These are phyloP conservation scores for Wickerhamomyces silvicola DNA, from an alignment of 805 yeast genomes.

Conservation along the genomic window DNA sequence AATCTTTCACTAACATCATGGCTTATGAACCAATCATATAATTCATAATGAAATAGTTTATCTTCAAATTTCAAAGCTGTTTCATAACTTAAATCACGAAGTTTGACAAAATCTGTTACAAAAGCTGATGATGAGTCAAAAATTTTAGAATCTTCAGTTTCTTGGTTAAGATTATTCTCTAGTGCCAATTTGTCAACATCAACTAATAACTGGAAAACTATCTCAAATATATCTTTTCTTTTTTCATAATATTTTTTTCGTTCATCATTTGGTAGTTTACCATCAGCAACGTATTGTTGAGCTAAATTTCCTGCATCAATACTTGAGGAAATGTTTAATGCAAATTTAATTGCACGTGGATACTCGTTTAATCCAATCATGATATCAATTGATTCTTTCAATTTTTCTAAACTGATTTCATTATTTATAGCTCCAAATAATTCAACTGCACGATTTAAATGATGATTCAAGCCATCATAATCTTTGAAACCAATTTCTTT, in stretches of 20 bases:
- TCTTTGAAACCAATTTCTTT: slow-evolving; percentile 68
- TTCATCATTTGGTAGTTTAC: slow-evolving; percentile 42
- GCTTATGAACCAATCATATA: slow-evolving; percentile 86
- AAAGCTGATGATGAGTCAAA: slow-evolving; percentile 26
- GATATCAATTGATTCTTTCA: slow-evolving; percentile 73
- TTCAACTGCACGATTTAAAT: slow-evolving; percentile 64
- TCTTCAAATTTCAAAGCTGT: slow-evolving; percentile 71
- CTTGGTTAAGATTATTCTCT: slow-evolving; percentile 21
- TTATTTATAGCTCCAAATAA: slow-evolving; percentile 77
- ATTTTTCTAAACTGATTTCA: slow-evolving; percentile 67
- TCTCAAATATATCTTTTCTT: slow-evolving; percentile 55
- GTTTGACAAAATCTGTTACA: slow-evolving; percentile 42
- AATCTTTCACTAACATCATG: slow-evolving; percentile 74
- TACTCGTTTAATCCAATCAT: slow-evolving; percentile 73
- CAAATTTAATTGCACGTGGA: slow-evolving; percentile 81
- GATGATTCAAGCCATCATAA: slow-evolving; percentile 60
- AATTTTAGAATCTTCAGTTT: slow-evolving; percentile 6
- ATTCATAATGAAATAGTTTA: slow-evolving; percentile 81
- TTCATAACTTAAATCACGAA: slow-evolving; percentile 68
- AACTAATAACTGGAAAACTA: slow-evolving; percentile 69
- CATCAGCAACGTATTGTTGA: slow-evolving; percentile 47
- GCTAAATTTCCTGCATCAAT: slow-evolving; percentile 58
- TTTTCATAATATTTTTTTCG: slow-evolving; percentile 44
- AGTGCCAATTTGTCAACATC: slow-evolving; percentile 63
- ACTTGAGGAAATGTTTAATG: slow-evolving; percentile 68